A percentile compares a stretch with the other conserved stretches of the same genome.
Conservation (phyloP, 371 early-diverging fungal genomes). For the Actinomortierella ambigua region DNA sequence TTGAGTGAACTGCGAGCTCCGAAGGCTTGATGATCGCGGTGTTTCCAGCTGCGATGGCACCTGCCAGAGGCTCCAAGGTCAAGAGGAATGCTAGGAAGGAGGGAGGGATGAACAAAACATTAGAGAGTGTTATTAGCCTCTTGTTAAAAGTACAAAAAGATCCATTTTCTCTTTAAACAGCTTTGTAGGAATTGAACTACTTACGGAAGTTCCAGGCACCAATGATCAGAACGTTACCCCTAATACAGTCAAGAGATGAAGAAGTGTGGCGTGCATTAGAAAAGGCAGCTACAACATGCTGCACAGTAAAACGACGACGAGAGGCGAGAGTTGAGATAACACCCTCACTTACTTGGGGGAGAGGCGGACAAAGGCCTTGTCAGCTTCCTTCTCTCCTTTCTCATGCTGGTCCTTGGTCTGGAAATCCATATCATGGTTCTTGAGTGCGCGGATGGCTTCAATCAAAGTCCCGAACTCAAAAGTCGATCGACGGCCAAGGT, state of each 20-base stretch:
- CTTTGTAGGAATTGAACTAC: background rate
- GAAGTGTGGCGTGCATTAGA: slow-evolving; percentile 4
- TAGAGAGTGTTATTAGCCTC: no score
- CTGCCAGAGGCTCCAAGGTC: slow-evolving; percentile 59
- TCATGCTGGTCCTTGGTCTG: slow-evolving; percentile 30
- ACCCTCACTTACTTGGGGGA: slow-evolving; percentile 27
- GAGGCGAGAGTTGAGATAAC: no score
- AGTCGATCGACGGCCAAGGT: slow-evolving; percentile 49
- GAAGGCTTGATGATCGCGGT: slow-evolving; percentile 84
- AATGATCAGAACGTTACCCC: slow-evolving; percentile 76
- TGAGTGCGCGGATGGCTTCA: slow-evolving; percentile 52
- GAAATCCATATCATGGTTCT: slow-evolving; percentile 51
- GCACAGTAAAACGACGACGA: no score
- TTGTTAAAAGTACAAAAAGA: no score
- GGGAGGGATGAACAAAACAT: slow-evolving; percentile 46
- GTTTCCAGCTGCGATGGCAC: slow-evolving; percentile 89
- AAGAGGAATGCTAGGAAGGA: slow-evolving; percentile 42
- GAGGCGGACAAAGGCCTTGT: slow-evolving; percentile 30
- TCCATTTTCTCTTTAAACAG: no score
- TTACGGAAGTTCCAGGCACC: slow-evolving; percentile 90
- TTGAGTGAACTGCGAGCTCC: slow-evolving; percentile 67
- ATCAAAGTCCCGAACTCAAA: slow-evolving; percentile 48
- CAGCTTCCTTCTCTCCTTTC: slow-evolving; percentile 19
- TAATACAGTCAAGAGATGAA: slow-evolving; percentile 10
- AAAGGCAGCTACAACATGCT: no score